phyloP scores from a whole-genome alignment of 371 early-diverging fungal genomes.

The Haplosporangium sp. region DNA sequence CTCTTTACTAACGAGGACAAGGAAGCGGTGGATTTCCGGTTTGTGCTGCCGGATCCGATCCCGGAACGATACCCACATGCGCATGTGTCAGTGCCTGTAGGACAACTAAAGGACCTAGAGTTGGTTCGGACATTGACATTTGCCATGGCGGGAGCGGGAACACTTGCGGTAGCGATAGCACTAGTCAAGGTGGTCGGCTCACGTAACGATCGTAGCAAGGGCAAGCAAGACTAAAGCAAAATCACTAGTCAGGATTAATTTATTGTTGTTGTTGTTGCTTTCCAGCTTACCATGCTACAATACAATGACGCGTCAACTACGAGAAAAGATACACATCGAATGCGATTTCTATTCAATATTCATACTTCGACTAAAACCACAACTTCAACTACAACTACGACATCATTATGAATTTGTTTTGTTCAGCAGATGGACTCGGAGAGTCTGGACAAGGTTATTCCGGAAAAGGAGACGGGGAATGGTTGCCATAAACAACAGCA shows the following conservation, averaged over 20 bases:
- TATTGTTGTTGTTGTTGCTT: too few relatives aligned
- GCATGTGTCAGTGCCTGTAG: constrained; percentile 47
- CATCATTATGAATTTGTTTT: too few relatives aligned
- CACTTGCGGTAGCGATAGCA: constrained; percentile 24
- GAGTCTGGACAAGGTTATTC: too few relatives aligned
- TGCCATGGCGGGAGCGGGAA: constrained; percentile 38
- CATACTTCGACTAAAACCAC: too few relatives aligned
- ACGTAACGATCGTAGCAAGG: constrained; percentile 20
- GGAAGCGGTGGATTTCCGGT: constrained; percentile 30
- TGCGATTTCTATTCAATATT: too few relatives aligned
- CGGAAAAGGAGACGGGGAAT: too few relatives aligned
- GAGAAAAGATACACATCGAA: neutral
- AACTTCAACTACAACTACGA: too few relatives aligned
- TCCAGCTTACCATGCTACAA: too few relatives aligned
- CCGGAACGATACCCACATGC: constrained; percentile 33
- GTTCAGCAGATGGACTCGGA: too few relatives aligned
- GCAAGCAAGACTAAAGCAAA: constrained; percentile 32
- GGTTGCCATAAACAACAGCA: too few relatives aligned
- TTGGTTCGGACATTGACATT: constrained; percentile 39
- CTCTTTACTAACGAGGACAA: constrained; percentile 23
- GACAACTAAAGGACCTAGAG: constrained; percentile 35
- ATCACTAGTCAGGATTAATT: neutral
- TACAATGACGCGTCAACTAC: neutral
- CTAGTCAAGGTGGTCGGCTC: constrained; percentile 18
- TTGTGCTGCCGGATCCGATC: constrained; percentile 42